phyloP scores from a whole-genome alignment of 129 eudicot species.

The Escallonia rubra region DNA sequence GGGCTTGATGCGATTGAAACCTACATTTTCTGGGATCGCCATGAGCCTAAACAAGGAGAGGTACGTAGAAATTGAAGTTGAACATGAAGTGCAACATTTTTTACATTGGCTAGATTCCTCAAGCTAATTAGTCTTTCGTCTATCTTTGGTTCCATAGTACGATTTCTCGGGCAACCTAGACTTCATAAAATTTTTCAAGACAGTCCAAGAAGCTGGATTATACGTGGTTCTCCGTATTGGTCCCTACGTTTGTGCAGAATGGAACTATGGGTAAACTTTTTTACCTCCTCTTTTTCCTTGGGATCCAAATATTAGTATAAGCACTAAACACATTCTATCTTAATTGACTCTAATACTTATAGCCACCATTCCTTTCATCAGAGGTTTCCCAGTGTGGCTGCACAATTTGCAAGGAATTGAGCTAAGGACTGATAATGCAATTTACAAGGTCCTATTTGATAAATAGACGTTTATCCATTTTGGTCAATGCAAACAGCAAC shows the following conservation, averaged over 20 bases:
- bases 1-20: slow-evolving; percentile 65
- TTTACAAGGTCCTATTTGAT: slow-evolving; percentile 37
- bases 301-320: background rate
- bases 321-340: too few species aligned
- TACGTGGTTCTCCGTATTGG: slow-evolving; percentile 66
- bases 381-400: slow-evolving; percentile 78
- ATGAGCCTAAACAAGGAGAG: slow-evolving; percentile 31
- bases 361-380: background rate
- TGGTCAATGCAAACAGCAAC: too few species aligned
- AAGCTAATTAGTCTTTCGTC: too few species aligned
- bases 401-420: slow-evolving; percentile 57
- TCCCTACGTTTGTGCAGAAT: slow-evolving; percentile 80
- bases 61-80: too few species aligned
- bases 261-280: slow-evolving; percentile 61
- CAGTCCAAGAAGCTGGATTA: slow-evolving; percentile 44
- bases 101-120: too few species aligned
- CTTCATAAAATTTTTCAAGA: slow-evolving; percentile 56
- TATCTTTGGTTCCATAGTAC: slow-evolving; percentile 18
- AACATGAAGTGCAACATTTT: too few species aligned
- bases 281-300: too few species aligned
- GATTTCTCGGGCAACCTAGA: slow-evolving; percentile 56
- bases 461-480: too few species aligned
- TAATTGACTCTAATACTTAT: too few species aligned
- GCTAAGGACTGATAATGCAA: slow-evolving; percentile 40
- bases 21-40: slow-evolving; percentile 68